Evolutionary conservation across 2,329 filamentous ascomycete genomes (phyloP).

Genomic region (Bipolaris zeicola): DNA sequence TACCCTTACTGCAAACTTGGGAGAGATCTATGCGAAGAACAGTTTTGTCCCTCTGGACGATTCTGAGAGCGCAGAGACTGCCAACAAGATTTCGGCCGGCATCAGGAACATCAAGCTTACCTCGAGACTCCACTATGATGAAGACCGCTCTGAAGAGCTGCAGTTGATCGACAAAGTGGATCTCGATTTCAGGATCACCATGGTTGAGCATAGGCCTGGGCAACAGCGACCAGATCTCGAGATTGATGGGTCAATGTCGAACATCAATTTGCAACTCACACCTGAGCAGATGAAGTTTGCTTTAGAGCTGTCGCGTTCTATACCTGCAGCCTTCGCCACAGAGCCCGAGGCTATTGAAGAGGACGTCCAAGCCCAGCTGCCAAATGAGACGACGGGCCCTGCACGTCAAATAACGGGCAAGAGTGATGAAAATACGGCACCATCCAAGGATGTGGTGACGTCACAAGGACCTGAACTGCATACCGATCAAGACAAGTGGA

Average conservation of each 20-base stretch:
- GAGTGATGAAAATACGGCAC: constrained; percentile 33
- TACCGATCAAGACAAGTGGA: constrained; percentile 75
- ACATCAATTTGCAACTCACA: constrained; percentile 87
- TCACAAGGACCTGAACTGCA: constrained; percentile 69
- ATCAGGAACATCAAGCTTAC: constrained; percentile 91
- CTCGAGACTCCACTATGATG: constrained; percentile 82
- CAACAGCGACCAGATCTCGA: constrained; percentile 86
- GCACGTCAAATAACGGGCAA: constrained; percentile 54
- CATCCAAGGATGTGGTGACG: constrained; percentile 58
- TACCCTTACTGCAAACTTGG: constrained; percentile 87
- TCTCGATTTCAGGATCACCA: constrained; percentile 87
- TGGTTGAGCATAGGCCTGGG: constrained; percentile 81
- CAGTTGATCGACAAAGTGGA: constrained; percentile 98
- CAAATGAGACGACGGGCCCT: constrained; percentile 57
- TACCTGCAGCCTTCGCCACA: constrained; percentile 83
- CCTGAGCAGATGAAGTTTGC: constrained; percentile 91
- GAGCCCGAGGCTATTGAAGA: constrained; percentile 71
- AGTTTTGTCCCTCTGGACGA: constrained; percentile 86
- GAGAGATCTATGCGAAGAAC: constrained; percentile 97
- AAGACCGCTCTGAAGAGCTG: constrained; percentile 77
- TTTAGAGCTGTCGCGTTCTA: constrained; percentile 82
- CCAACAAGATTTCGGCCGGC: constrained; percentile 88
- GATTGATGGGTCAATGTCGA: constrained; percentile 88
- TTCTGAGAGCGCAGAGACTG: constrained; percentile 71
- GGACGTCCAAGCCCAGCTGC: constrained; percentile 76